These are phyloP conservation scores for Penicillium decumbens DNA, from an alignment of 2,329 filamentous ascomycete species.

Conservation along the genomic window DNA sequence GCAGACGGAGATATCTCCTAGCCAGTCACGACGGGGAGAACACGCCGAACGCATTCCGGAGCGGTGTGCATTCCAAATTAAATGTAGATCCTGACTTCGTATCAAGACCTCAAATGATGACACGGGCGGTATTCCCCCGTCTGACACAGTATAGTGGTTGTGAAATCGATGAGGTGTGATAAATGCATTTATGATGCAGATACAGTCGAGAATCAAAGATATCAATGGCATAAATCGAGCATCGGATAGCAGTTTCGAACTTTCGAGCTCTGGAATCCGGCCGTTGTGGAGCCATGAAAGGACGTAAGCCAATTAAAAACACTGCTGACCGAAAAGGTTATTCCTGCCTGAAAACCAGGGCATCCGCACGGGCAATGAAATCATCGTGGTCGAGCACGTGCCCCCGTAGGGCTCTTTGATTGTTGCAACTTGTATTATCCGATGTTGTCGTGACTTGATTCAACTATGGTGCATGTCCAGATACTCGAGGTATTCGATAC, in stretches of 20 bases:
- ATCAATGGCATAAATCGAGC: background rate
- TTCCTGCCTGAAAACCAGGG: conserved; percentile 8
- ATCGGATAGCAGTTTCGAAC: conserved; percentile 1
- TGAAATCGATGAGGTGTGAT: background rate
- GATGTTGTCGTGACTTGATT: background rate
- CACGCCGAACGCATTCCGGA: conserved; percentile 19
- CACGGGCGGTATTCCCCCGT: background rate
- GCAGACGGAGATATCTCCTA: conserved; percentile 7
- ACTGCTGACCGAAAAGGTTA: background rate
- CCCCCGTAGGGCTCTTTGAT: conserved; percentile 10
- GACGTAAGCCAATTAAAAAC: conserved; percentile 1
- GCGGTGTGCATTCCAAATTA: conserved; percentile 15
- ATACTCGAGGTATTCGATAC: conserved; percentile 3
- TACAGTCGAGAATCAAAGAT: background rate
- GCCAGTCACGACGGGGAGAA: conserved; percentile 21
- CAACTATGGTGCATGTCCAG: background rate
- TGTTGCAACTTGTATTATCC: conserved; percentile 1
- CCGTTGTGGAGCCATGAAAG: background rate
- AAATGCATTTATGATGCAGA: background rate
- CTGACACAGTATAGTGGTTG: background rate
- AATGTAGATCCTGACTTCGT: conserved; percentile 9
- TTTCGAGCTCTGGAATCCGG: conserved; percentile 6
- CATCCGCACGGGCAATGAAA: conserved; percentile 8
- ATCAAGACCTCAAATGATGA: background rate
- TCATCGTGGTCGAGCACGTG: conserved; percentile 20